Percentiles rank a stretch among this genome's conserved stretches.
phyloP scores from a whole-genome alignment of 192 early-diverging fungal genomes.

The Coemansia guatemalensis region DNA sequence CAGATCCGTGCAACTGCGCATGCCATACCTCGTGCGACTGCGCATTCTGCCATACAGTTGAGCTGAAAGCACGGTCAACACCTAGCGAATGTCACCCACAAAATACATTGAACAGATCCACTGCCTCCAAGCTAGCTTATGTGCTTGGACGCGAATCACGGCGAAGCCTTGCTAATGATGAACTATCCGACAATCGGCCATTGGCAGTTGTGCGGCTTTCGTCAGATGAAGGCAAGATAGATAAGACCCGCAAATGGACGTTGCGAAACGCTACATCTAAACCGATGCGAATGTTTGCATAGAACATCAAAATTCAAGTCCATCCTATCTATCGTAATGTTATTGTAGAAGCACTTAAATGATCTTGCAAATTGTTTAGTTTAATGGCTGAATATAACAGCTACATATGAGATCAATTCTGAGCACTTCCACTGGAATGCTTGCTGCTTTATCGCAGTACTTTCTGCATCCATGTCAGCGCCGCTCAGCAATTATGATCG shows the following conservation, averaged over 20 bases:
- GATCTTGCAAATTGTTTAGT: background rate
- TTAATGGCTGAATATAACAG: background rate
- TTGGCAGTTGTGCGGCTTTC: background rate
- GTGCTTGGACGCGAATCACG: conserved; percentile 11
- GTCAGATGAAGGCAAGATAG: conserved; percentile 9
- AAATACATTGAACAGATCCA: background rate
- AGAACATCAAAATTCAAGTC: background rate
- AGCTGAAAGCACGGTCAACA: conserved; percentile 18
- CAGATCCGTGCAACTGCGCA: conserved; percentile 15
- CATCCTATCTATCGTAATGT: background rate
- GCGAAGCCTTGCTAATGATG: background rate
- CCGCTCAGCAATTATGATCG: background rate
- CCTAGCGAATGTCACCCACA: background rate
- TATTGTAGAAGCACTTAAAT: background rate
- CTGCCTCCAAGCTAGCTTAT: conserved; percentile 5
- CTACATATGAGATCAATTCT: too few species aligned
- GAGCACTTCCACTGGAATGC: too few species aligned
- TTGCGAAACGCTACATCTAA: conserved; percentile 18
- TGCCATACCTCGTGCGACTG: conserved; percentile 44
- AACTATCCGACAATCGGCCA: background rate
- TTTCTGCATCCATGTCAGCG: background rate
- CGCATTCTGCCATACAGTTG: conserved; percentile 26
- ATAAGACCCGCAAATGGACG: conserved; percentile 14
- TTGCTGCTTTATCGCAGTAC: background rate
- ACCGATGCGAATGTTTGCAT: conserved; percentile 26